Base-by-base conservation (phyloP, 768 basidiomycete species). In the Russula sp. region DNA sequence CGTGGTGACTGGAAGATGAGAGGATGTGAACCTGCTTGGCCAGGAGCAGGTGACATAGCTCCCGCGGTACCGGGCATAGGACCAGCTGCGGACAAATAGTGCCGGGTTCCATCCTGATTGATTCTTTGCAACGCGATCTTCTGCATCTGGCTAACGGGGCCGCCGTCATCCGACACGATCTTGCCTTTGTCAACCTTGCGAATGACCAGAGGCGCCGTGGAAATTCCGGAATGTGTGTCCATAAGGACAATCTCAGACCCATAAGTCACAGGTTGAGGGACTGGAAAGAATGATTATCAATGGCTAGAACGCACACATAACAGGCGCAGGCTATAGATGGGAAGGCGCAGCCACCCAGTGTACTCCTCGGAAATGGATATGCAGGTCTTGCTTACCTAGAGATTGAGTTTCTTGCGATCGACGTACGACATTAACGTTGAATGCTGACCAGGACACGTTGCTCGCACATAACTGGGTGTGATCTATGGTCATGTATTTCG, bases 401-500 rank as follows among this genome's bases (percentile, higher is more conserved):
- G 84, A 80, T 68, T 82, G 75, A 52, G 79, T 76, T 67, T 89
- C 88, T 65, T 84, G 82, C 59, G 84, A 84, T 56, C 86, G 84
- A 58, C 86, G 87, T 53, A 94, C 82, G 60, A 96, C 89, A 72
- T 92, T 92, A 71, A 96, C 90, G 71, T 88, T 92, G 78, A 96
- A 95, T 40, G 94, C 93, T 61, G 92, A 92, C 94, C 94, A 96
- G 51, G 88, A 82, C 67, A 90, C 79, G 72, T 93, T 94, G 74
- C 89, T 92, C n/a, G 93, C 91, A 75, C 88, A 89, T 62, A 93
- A 77, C 71, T 87, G 85, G 56, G 82, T 85, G 68, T 86, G 84
- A 68, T 95, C 92, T 72, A 95, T 87, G 59, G 90, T 91, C 91
- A 98, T 94, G 75, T 95, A 98, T 78, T 96, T 96, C 61, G 94